These are phyloP conservation scores for Megacollybia platyphylla DNA, from an alignment of 1,284 basidiomycete species.

Conservation along the genomic window DNA sequence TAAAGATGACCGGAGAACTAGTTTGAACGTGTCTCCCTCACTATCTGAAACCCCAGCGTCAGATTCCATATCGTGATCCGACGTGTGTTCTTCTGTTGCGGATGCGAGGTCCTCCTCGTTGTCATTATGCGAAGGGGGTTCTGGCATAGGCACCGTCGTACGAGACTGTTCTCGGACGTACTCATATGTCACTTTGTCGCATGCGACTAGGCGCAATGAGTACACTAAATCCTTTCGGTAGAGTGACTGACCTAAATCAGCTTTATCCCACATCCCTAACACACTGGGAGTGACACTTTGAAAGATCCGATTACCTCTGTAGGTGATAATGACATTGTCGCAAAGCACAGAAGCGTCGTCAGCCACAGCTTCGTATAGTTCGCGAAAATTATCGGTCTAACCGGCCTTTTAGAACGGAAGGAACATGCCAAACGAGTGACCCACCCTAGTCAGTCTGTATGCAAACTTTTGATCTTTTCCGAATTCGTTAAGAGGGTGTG, in stretches of 20 bases:
- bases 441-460: constrained; percentile 48
- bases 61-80: constrained; percentile 17
- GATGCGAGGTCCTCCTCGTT: constrained; percentile 8
- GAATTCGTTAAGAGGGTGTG: constrained; percentile 39
- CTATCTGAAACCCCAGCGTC: constrained; percentile 17
- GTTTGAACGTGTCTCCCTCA: constrained; percentile 42
- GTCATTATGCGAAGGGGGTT: constrained; percentile 6
- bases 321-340: constrained; percentile 42
- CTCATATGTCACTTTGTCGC: constrained; percentile 44
- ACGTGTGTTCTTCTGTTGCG: constrained; percentile 10
- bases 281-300: constrained; percentile 52
- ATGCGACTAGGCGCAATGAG: constrained; percentile 36
- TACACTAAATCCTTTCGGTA: constrained; percentile 3
- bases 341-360: constrained; percentile 38
- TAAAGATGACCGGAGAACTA: constrained; percentile 44
- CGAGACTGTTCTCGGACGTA: constrained; percentile 34
- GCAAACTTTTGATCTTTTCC: constrained; percentile 27
- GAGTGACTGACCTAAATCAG: constrained; percentile 36
- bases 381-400: constrained; percentile 50
- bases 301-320: constrained; percentile 48
- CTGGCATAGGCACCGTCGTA: constrained; percentile 7
- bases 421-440: constrained; percentile 10
- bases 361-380: constrained; percentile 48
- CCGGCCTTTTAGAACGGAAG: background rate
- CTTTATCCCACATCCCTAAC: constrained; percentile 54